A percentile compares a stretch with the other conserved stretches of the same genome.
These are phyloP conservation scores for Candida boleticola DNA, from an alignment of 805 yeast species.

Conservation along the genomic window DNA sequence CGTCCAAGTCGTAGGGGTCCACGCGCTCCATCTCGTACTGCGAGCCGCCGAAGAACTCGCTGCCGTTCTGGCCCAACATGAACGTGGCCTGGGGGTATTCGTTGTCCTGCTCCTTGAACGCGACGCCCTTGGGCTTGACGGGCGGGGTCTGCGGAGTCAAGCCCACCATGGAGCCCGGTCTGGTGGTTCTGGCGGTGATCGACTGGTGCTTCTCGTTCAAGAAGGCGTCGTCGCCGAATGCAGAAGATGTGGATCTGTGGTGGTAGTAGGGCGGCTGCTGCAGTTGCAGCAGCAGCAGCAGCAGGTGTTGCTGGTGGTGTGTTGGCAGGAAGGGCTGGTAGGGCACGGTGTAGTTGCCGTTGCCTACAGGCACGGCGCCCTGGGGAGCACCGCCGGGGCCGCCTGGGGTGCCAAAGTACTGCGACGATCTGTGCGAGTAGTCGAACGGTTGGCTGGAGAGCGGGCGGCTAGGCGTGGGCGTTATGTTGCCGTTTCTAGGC, in stretches of 20 bases:
- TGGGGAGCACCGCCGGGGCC: neutral
- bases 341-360: neutral
- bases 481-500: neutral
- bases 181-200: neutral
- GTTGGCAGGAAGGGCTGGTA: conserved; percentile 5
- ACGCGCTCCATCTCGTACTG: conserved; percentile 20
- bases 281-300: neutral
- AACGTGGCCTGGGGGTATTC: conserved; percentile 31
- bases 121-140: conserved; percentile 23
- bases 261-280: conserved; percentile 1
- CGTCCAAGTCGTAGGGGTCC: conserved; percentile 13
- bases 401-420: neutral
- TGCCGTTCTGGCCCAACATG: conserved; percentile 20
- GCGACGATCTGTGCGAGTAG: conserved; percentile 8
- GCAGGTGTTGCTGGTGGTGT: neutral
- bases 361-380: neutral
- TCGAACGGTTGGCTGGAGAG: conserved; percentile 6
- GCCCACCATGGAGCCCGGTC: conserved; percentile 5
- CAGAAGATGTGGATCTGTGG: neutral
- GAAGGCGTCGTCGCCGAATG: neutral
- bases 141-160: conserved; percentile 7
- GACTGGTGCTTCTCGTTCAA: conserved; percentile 1
- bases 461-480: conserved; percentile 1
- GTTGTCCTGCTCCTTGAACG: conserved; percentile 28
- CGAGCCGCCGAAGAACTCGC: conserved; percentile 10